Evolutionary conservation across 164 flowering plant genomes (phyloP).

Genomic region (Litsea cubeba): DNA sequence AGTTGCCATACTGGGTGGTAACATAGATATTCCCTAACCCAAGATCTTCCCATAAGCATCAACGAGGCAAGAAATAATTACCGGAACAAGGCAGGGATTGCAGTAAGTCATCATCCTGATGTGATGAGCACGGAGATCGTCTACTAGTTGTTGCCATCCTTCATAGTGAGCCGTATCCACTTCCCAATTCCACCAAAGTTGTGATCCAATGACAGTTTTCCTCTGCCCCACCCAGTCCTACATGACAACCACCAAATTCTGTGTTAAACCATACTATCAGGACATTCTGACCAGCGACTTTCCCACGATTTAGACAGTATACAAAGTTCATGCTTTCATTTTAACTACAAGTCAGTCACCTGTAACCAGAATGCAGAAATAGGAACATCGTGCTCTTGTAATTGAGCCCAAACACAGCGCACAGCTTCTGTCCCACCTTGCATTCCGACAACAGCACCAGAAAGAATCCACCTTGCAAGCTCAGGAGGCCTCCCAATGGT

Average conservation of each 20-base stretch:
- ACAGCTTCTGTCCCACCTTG: conserved; percentile 82
- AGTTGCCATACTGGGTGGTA: not conserved
- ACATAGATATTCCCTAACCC: not conserved
- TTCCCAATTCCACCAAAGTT: conserved; percentile 97
- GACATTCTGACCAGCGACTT: not conserved
- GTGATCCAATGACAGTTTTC: conserved; percentile 75
- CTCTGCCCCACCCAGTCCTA: conserved; percentile 93
- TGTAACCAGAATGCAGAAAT: conserved; percentile 89
- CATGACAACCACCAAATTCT: not conserved
- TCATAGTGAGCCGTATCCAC: conserved; percentile 52
- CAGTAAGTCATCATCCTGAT: conserved; percentile 84
- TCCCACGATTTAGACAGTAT: not conserved
- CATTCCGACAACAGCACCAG: conserved; percentile 86
- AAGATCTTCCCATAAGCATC: not conserved
- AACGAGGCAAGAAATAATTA: conserved; percentile 17
- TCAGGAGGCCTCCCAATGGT: conserved; percentile 68
- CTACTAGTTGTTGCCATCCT: conserved; percentile 60
- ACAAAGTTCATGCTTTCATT: not conserved
- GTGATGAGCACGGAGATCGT: conserved; percentile 45
- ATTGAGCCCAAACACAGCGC: conserved; percentile 43
- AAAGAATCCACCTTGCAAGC: conserved; percentile 79
- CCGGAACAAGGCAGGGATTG: conserved; percentile 89
- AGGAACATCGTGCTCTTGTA: conserved; percentile 51
- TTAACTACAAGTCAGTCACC: conserved; percentile 28
- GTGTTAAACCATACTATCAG: not conserved